Evolutionary conservation across 192 early-diverging fungal species (phyloP), one percentile per base, ranked within the genome.

Genomic region (Diversispora epigaea): DNA sequence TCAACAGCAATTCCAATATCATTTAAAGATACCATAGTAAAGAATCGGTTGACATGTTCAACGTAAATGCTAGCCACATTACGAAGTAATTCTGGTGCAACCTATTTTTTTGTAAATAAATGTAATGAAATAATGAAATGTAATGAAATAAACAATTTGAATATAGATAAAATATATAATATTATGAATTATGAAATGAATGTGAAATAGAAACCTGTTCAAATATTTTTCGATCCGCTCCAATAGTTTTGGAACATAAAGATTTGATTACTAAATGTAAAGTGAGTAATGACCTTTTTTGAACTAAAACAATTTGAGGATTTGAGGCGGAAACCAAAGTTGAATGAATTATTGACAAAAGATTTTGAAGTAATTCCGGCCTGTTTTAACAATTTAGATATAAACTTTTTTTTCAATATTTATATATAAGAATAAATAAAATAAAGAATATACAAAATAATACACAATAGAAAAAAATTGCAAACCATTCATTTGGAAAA

Each of bases 401-500:
- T 32, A 32, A 32, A 32, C 25, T 32, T 32, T 32, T 32, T 32
- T 32, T 32, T 32, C 25, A 32, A 77, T 47, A 68, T 62, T 21
- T 8, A 39, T 41, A 39, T 41, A 54, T 22, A 69, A 52, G 40
- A 14, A 21, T 22, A 19, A 49, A 22, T 49, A 68, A n/a, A n/a
- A n/a, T n/a, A n/a, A 46, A 8, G 39, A 47, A 43, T 41, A 21
- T 39, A 55, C 17, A 44, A 14, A 73, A 45, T 12, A 14, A 73
- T 19, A 65, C 39, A 60, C 39, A 60, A 64, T 45, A 57, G 25
- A 71, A 76, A 12, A 79, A 77, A 69, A 84, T 80, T 63, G 77
- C 80, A n/a, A 76, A 92, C 95, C 96, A 96, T 47, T 95, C 92
- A 73, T 86, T 79, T 11, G 96, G 96, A 78, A 85, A 98, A 77